These are phyloP conservation scores for Zychaea mexicana DNA, from an alignment of 371 early-diverging fungal genomes.

Conservation along the genomic window DNA sequence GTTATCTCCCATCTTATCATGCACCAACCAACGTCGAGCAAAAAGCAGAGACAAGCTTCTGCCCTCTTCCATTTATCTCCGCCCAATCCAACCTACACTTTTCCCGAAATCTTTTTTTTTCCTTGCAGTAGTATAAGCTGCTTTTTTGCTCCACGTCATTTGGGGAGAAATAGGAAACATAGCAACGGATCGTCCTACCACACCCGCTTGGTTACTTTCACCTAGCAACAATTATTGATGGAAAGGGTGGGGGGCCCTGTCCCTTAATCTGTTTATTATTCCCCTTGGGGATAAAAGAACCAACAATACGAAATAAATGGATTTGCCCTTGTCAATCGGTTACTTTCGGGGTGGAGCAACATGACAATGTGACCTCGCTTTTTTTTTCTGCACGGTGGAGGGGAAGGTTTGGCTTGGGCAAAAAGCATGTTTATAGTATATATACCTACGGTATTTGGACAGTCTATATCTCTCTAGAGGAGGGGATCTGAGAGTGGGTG, in stretches of 20 bases:
- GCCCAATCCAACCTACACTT: not conserved
- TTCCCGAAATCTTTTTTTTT: not conserved
- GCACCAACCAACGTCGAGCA: conserved; percentile 7
- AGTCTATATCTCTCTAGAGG: not conserved
- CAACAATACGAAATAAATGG: too few relatives aligned
- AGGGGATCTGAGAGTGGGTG: too few relatives aligned
- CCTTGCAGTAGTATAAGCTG: too few relatives aligned
- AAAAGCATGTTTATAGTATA: not conserved
- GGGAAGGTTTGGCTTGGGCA: not conserved
- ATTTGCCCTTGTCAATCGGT: too few relatives aligned
- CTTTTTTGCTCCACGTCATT: conserved; percentile 7
- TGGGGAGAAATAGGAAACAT: not conserved
- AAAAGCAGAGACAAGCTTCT: not conserved
- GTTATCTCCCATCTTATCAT: conserved; percentile 6
- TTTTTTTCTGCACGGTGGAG: conserved; percentile 3
- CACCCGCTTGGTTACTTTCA: too few relatives aligned
- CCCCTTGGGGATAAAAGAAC: too few relatives aligned
- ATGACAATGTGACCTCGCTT: not conserved
- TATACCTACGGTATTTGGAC: not conserved
- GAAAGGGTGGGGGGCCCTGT: too few relatives aligned
- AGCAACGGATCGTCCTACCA: too few relatives aligned
- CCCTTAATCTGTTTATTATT: too few relatives aligned
- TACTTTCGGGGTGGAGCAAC: not conserved
- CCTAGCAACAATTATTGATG: too few relatives aligned
- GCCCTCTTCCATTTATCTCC: not conserved